Conservation (phyloP, 2,329 filamentous ascomycete species). For the Periconia digitata region DNA sequence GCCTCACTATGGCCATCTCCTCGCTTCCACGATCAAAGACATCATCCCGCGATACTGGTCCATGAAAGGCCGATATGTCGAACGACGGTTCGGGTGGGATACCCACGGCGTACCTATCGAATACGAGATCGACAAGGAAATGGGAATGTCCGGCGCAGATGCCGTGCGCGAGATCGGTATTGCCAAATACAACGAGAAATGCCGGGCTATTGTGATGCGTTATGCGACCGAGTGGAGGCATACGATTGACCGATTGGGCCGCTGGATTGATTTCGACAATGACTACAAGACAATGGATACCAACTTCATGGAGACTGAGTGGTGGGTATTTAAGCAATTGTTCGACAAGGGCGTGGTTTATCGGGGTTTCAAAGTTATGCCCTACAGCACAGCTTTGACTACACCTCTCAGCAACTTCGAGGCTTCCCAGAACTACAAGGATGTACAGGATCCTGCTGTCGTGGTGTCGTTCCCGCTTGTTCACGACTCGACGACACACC, state of each 20-base stretch:
- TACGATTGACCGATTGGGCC: slow-evolving; percentile 83
- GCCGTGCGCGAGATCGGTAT: slow-evolving; percentile 86
- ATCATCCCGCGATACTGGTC: slow-evolving; percentile 97
- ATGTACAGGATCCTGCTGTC: slow-evolving; percentile 86
- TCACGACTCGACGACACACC: slow-evolving; percentile 70
- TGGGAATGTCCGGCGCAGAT: slow-evolving; percentile 83
- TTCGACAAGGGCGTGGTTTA: slow-evolving; percentile 90
- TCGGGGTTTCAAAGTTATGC: slow-evolving; percentile 89
- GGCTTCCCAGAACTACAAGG: slow-evolving; percentile 91
- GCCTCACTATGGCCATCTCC: slow-evolving; percentile 73
- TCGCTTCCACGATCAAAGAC: slow-evolving; percentile 95
- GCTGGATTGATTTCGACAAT: slow-evolving; percentile 98
- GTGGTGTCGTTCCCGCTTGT: slow-evolving; percentile 85
- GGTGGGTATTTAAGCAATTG: slow-evolving; percentile 96
- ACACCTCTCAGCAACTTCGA: slow-evolving; percentile 93
- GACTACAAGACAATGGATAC: slow-evolving; percentile 98
- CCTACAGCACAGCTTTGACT: slow-evolving; percentile 87
- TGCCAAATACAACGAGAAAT: slow-evolving; percentile 88
- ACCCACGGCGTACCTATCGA: slow-evolving; percentile 93
- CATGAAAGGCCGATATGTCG: slow-evolving; percentile 93
- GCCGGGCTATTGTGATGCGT: slow-evolving; percentile 89
- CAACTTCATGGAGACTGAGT: slow-evolving; percentile 93
- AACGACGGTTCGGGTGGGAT: slow-evolving; percentile 93
- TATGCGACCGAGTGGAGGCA: slow-evolving; percentile 84
- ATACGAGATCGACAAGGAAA: slow-evolving; percentile 96